Conservation (phyloP, 495 filamentous ascomycete species). For the Lepraria neglecta region DNA sequence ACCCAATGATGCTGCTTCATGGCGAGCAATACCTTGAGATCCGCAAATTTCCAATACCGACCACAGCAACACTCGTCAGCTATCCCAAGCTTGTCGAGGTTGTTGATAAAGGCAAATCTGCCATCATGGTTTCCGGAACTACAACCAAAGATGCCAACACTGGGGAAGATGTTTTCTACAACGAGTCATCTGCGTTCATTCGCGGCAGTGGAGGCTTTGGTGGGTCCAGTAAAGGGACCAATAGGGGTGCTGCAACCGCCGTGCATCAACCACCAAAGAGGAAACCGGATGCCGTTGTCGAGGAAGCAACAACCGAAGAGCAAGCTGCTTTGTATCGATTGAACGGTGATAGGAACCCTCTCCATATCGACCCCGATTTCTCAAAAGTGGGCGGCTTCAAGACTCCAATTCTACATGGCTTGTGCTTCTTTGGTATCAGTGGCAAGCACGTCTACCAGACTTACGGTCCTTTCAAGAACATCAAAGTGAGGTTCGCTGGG, state of each 20-base stretch:
- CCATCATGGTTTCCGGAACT: conserved; percentile 71
- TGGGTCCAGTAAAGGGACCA: conserved; percentile 69
- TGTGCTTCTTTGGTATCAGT: conserved; percentile 90
- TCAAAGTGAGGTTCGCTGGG: conserved; percentile 95
- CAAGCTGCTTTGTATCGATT: conserved; percentile 95
- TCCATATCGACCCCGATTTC: conserved; percentile 93
- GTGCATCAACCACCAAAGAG: conserved; percentile 73
- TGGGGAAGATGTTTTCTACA: conserved; percentile 92
- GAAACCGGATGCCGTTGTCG: conserved; percentile 69
- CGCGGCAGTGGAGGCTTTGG: conserved; percentile 90
- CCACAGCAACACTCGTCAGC: conserved; percentile 69
- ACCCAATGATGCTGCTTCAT: conserved; percentile 97
- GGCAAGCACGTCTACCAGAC: conserved; percentile 83
- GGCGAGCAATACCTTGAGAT: conserved; percentile 98
- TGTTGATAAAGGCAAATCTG: conserved; percentile 89
- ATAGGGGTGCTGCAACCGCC: conserved; percentile 72
- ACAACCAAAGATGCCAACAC: conserved; percentile 73
- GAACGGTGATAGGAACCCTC: conserved; percentile 86
- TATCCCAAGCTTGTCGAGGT: conserved; percentile 88
- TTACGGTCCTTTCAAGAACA: conserved; percentile 81
- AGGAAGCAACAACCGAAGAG: conserved; percentile 86
- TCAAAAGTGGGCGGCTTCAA: conserved; percentile 95
- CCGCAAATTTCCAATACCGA: conserved; percentile 89
- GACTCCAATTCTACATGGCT: conserved; percentile 85
- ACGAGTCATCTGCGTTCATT: conserved; percentile 87